phyloP scores from a whole-genome alignment of 2,329 filamentous ascomycete species.

The Claviceps fusiformis region DNA sequence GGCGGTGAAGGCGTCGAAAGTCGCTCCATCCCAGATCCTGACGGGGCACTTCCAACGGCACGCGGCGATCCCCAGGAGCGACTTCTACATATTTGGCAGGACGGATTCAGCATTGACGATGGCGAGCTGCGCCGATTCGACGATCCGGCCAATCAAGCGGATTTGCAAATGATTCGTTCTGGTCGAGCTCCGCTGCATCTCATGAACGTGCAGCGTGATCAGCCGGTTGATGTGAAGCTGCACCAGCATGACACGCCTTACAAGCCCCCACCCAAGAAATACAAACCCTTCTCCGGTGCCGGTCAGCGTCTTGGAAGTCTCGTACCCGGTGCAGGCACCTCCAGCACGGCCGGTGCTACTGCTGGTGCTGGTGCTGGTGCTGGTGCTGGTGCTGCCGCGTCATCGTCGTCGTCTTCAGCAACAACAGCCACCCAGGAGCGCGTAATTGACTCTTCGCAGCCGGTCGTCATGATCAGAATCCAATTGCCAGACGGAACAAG shows the following conservation, averaged over 20 bases:
- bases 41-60: slow-evolving; percentile 15
- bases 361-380: slow-evolving; percentile 11
- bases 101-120: slow-evolving; percentile 78
- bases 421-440: slow-evolving; percentile 15
- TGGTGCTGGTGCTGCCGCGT: slow-evolving; percentile 14
- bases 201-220: slow-evolving; percentile 61
- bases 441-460: slow-evolving; percentile 49
- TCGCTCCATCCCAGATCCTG: slow-evolving; percentile 51
- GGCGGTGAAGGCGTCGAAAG: slow-evolving; percentile 66
- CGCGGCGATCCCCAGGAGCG: slow-evolving; percentile 44
- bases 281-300: slow-evolving; percentile 59
- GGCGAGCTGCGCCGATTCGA: slow-evolving; percentile 66
- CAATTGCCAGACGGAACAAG: slow-evolving; percentile 67
- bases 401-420: slow-evolving; percentile 24
- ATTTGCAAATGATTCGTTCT: slow-evolving; percentile 61
- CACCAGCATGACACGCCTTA: slow-evolving; percentile 62
- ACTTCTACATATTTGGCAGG: slow-evolving; percentile 65
- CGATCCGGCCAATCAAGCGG: slow-evolving; percentile 59
- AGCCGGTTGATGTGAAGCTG: slow-evolving; percentile 68
- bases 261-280: slow-evolving; percentile 57
- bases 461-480: slow-evolving; percentile 58
- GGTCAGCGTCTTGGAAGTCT: slow-evolving; percentile 67
- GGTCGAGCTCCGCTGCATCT: slow-evolving; percentile 66
- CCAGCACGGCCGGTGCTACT: slow-evolving; percentile 12
- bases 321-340: slow-evolving; percentile 44